phyloP scores from a whole-genome alignment of 768 basidiomycete genomes.

The Rhizopogon vinicolor region DNA sequence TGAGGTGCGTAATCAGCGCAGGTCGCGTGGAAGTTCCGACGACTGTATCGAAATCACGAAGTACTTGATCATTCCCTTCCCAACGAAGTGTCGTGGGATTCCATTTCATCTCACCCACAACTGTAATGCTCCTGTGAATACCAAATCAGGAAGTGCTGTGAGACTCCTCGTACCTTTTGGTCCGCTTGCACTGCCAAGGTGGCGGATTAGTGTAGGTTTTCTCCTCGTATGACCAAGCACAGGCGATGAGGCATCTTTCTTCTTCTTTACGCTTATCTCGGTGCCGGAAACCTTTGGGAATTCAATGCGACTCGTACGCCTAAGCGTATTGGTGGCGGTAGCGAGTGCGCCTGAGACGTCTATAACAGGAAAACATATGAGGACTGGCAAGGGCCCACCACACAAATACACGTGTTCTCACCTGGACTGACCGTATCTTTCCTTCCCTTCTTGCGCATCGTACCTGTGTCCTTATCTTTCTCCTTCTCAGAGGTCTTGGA shows the following conservation, averaged over 20 bases:
- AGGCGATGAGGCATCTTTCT: conserved; percentile 44
- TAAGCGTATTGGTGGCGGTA: conserved; percentile 48
- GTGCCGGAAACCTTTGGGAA: conserved; percentile 37
- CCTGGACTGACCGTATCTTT: conserved; percentile 43
- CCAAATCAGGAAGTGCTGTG: background rate
- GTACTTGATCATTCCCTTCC: conserved; percentile 94
- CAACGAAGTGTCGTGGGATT: conserved; percentile 86
- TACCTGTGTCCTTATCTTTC: conserved; percentile 47
- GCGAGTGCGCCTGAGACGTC: conserved; percentile 26
- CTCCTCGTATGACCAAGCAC: conserved; percentile 45
- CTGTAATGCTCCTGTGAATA: conserved; percentile 37
- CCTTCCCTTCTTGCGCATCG: conserved; percentile 52
- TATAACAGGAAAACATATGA: conserved; percentile 2
- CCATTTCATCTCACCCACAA: conserved; percentile 96
- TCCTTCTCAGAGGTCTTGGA: conserved; percentile 32
- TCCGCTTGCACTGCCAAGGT: conserved; percentile 60
- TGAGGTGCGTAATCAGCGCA: conserved; percentile 92
- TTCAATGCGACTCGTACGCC: conserved; percentile 55
- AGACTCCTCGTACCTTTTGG: conserved; percentile 61
- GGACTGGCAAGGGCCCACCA: conserved; percentile 1
- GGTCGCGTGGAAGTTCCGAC: conserved; percentile 84
- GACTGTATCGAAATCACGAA: conserved; percentile 84
- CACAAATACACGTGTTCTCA: conserved; percentile 22
- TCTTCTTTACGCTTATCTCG: conserved; percentile 46
- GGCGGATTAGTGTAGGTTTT: conserved; percentile 86